Evolutionary conservation across 805 yeast genomes (phyloP), one percentile per base, ranked within the genome.

Genomic region (Candida andamanensis): DNA sequence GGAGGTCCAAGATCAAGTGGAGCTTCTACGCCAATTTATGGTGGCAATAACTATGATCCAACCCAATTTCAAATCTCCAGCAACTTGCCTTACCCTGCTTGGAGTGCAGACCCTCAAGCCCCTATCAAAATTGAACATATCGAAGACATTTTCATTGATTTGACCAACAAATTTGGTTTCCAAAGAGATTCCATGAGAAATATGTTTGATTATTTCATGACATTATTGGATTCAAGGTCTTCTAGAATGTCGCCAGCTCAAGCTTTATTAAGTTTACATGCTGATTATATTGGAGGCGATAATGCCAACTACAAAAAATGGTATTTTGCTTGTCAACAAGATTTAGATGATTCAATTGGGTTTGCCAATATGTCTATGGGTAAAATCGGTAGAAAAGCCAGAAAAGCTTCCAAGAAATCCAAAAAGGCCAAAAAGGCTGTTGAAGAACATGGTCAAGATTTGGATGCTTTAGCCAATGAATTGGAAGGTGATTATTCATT

Each of bases 31-130:
- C 97, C 98, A 14, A 76, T 85, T 46, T 84, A 84, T 54, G 94
- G 92, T 24, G 77, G 78, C 35, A 73, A 70, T 39, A 70, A 67
- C 32, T 71, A 75, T 49, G 81, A 78, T 49, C 81, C 83, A 20
- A 65, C 78, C 6, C 78, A 51, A 58, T 76, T 54, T 63, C 84
- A 51, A 64, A 79, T 70, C 80, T 85, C 56, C 47, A 81, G 63
- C 72, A 95, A 48, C 77, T 87, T 92, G 59, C 99, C 98, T 20
- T 92, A 90, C 59, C 98, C 99, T 26, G 97, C 98, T 31, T 92
- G 98, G 98, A 85, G 96, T 16, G 95, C 95, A 28, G 97, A 92
- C 60, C 89, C 83, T 36, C 90, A 79, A 54, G 84, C 81, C 15
- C 95, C 96, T 6, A 72, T 92, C 28, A 69, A 83, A 30, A 72